Conservation (phyloP, 208 protist genomes). For the Tritrichomonas foetus region DNA sequence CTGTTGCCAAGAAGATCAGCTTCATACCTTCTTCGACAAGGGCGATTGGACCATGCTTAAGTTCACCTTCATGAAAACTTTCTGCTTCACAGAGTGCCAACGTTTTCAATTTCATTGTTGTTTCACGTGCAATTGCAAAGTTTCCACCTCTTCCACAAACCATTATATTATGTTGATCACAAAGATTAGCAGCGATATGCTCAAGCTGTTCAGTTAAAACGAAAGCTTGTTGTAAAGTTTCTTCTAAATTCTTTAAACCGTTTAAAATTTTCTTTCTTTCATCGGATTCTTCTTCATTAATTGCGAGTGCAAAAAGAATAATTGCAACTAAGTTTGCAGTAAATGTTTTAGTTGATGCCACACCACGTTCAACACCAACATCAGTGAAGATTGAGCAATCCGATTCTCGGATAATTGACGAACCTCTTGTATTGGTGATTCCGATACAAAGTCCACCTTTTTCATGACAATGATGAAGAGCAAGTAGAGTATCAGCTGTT, state of each 20-base stretch:
- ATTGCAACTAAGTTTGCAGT: slow-evolving; percentile 59
- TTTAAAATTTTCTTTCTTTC: slow-evolving; percentile 12
- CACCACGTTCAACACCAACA: slow-evolving; percentile 61
- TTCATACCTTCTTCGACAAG: neutral
- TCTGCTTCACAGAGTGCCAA: slow-evolving; percentile 46
- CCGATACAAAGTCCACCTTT: slow-evolving; percentile 51
- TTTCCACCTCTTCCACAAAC: slow-evolving; percentile 58
- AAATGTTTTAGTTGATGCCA: slow-evolving; percentile 68
- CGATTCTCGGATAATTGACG: slow-evolving; percentile 59
- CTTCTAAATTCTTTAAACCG: neutral
- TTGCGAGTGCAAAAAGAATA: slow-evolving; percentile 43
- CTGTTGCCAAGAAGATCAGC: neutral
- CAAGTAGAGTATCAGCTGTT: slow-evolving; percentile 61
- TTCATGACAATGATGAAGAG: slow-evolving; percentile 50
- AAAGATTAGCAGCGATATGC: slow-evolving; percentile 54
- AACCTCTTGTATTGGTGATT: slow-evolving; percentile 63
- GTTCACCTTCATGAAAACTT: slow-evolving; percentile 40
- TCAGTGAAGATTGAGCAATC: slow-evolving; percentile 63
- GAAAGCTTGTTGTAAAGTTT: slow-evolving; percentile 49
- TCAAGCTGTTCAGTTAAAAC: slow-evolving; percentile 52
- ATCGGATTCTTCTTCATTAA: neutral
- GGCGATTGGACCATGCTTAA: slow-evolving; percentile 47
- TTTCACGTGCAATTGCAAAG: slow-evolving; percentile 54
- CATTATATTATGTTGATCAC: slow-evolving; percentile 53
- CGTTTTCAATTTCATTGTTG: slow-evolving; percentile 49